Evolutionary conservation across 2,329 filamentous ascomycete species (phyloP).

Genomic region (Sclerotinia minor): DNA sequence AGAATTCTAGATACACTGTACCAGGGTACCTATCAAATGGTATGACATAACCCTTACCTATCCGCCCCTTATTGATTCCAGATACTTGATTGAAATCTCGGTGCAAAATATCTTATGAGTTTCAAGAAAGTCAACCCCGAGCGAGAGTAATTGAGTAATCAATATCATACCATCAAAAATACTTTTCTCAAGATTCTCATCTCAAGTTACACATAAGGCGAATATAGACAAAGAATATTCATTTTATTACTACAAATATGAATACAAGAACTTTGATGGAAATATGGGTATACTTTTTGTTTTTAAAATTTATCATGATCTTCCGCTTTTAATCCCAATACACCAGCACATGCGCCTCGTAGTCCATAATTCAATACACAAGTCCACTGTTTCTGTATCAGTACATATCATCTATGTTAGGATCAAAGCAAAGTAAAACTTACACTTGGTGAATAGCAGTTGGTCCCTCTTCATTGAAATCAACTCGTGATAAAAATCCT

Average conservation of each 20-base stretch:
- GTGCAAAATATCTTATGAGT: too few relatives aligned
- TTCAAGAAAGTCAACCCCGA: too few relatives aligned
- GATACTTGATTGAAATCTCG: too few relatives aligned
- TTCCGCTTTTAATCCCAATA: conserved; percentile 4
- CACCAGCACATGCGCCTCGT: conserved; percentile 15
- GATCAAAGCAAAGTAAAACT: conserved; percentile 27
- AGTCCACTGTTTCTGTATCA: conserved; percentile 20
- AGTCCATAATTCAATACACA: conserved; percentile 17
- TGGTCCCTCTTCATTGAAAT: conserved; percentile 43
- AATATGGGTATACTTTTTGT: conserved; percentile 22
- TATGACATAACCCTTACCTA: background rate
- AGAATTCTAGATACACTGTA: background rate
- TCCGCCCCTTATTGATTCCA: background rate
- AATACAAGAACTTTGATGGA: background rate
- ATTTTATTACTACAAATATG: conserved; percentile 14
- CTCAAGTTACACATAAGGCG: background rate
- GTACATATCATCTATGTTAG: background rate
- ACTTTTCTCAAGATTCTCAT: background rate
- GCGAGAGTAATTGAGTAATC: too few relatives aligned
- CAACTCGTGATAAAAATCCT: conserved; percentile 64
- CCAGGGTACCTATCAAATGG: background rate
- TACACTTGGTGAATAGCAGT: conserved; percentile 43
- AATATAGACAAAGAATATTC: background rate
- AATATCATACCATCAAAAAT: background rate
- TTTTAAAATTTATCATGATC: conserved; percentile 15